Percentiles rank a stretch among this genome's conserved stretches.
phyloP scores from a whole-genome alignment of 1,284 basidiomycete species.

The Cutaneotrichosporon sp. region DNA sequence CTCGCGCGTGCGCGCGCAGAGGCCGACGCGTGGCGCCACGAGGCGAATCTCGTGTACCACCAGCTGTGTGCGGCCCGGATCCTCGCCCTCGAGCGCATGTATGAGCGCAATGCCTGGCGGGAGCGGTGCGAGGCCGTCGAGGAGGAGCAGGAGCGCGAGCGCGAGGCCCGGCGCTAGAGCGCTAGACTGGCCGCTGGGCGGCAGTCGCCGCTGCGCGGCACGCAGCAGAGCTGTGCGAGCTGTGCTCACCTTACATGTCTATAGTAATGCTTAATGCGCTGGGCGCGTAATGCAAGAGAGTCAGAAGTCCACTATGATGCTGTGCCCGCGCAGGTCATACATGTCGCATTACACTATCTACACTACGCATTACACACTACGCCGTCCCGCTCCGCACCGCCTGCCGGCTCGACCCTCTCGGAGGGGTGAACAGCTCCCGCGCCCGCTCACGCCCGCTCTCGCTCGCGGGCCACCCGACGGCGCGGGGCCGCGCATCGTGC shows the following conservation, averaged over 20 bases:
- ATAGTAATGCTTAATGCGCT: neutral
- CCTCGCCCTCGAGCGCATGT: slow-evolving; percentile 1
- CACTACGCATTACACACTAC: neutral
- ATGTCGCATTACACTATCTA: no score
- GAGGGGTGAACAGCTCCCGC: neutral
- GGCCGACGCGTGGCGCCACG: slow-evolving; percentile 4
- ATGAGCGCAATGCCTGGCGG: slow-evolving; percentile 8
- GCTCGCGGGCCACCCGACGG: neutral
- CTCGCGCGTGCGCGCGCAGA: neutral
- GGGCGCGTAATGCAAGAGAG: neutral
- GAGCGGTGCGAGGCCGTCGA: slow-evolving; percentile 5
- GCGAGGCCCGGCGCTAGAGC: no score
- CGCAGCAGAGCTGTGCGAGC: no score
- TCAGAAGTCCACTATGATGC: no score
- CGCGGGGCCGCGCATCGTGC: neutral
- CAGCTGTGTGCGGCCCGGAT: slow-evolving; percentile 6
- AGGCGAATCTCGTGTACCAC: slow-evolving; percentile 8
- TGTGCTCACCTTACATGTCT: no score
- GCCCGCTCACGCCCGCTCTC: neutral
- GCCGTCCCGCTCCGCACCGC: neutral
- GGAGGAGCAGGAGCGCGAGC: neutral
- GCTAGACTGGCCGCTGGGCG: no score
- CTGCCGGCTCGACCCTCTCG: neutral
- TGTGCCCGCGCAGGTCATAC: no score
- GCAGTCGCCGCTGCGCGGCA: no score